Base-by-base conservation (phyloP, 1,284 basidiomycete genomes). In the Mycena sp. region DNA sequence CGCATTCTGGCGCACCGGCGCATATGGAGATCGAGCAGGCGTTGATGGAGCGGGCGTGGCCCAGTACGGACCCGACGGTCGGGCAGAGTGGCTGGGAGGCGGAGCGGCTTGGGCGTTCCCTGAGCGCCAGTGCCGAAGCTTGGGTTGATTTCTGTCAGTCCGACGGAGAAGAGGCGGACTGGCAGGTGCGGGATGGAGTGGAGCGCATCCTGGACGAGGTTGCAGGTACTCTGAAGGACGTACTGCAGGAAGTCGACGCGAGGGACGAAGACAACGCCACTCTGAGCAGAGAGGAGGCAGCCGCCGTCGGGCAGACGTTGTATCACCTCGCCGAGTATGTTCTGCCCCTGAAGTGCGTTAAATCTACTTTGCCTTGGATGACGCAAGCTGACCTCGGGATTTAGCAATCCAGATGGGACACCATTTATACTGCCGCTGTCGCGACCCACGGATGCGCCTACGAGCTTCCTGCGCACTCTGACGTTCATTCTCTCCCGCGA, bases 21-120 rank as follows among this genome's bases (percentile, higher is more conserved):
- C 82, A 87, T 56, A 82, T 92, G 75, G 87, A 88, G 62, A 78
- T 93, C 16, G 88, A 89, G 68, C 82, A 82, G 54, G 88, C 89
- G 22, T 78, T 93, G 61, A 86, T 94, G 85, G 91, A 92, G 73
- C 86, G 87, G 3, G 92, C 91, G 0, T 94, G 91, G 91, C 84
- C 88, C 1, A 89, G 87, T 75, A 88, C 80, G 10, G 78, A 79
- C 37, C 71, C 78, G 20, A 79, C 81, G 2, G 73, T 77, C 6
- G 78, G 78, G 25, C 76, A 77, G 18, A 85, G 82, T 61, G 87
- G 86, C 4, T 93, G 91, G 89, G 90, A 92, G 69, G 84, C 91
- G 18, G 84, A 84, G 9, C 84, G 88, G 46, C 83, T 93, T n/a
- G 88, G 88, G 0, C 83, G 83, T 57, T 81, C 87, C 55, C 77